phyloP scores from a whole-genome alignment of 1,284 basidiomycete species.

The Testicularia cyperi region DNA sequence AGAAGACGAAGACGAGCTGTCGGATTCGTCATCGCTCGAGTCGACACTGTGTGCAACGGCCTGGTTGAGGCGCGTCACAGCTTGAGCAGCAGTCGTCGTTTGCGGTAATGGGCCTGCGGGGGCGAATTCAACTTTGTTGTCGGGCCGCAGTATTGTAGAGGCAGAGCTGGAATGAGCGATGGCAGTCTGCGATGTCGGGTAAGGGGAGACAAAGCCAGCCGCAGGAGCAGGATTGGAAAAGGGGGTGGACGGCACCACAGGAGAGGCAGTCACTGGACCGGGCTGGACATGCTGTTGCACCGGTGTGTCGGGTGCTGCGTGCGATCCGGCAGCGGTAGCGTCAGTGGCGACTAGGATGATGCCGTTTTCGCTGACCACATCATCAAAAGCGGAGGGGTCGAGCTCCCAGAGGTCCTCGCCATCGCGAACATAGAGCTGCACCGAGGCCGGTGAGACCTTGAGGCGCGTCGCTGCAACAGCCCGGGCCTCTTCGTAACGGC shows the following conservation, averaged over 20 bases:
- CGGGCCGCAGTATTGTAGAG: too few relatives aligned
- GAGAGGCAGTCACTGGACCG: too few relatives aligned
- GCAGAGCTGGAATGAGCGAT: too few relatives aligned
- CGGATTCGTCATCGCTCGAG: neutral
- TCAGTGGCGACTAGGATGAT: constrained; percentile 19
- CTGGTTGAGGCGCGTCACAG: too few relatives aligned
- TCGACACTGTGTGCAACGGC: neutral
- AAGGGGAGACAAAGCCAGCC: too few relatives aligned
- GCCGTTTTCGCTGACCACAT: constrained; percentile 24
- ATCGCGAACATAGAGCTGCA: constrained; percentile 27
- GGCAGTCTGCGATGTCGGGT: too few relatives aligned
- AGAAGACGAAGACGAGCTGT: constrained; percentile 3
- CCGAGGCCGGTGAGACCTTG: constrained; percentile 1
- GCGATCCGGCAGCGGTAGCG: neutral
- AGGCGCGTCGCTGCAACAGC: constrained; percentile 22
- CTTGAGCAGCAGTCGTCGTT: too few relatives aligned
- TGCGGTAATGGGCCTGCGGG: too few relatives aligned
- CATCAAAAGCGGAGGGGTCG: constrained; percentile 25
- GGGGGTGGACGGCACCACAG: too few relatives aligned
- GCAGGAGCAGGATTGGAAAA: too few relatives aligned
- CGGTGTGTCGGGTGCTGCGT: neutral
- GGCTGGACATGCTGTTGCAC: too few relatives aligned
- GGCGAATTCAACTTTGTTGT: too few relatives aligned
- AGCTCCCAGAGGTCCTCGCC: constrained; percentile 35
- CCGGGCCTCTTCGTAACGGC: constrained; percentile 19